Conservation (phyloP, 805 yeast genomes). For the Kuraishia floccosa region DNA sequence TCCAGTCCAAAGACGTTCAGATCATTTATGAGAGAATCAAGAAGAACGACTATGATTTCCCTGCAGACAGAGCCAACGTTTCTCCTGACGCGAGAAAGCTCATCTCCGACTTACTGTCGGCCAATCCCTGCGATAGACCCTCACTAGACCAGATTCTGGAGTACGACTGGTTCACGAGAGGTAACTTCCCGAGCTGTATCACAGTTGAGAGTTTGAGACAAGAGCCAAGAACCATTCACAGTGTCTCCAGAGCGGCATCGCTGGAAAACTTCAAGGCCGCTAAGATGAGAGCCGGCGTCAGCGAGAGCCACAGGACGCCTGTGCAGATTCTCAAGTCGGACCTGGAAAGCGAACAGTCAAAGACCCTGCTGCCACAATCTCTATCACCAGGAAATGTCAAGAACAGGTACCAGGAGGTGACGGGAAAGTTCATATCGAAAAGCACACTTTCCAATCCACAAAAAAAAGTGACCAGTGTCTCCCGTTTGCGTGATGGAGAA, state of each 20-base stretch:
- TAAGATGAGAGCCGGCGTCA: slow-evolving; percentile 50
- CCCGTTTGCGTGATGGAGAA: no score
- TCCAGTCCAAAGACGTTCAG: slow-evolving; percentile 91
- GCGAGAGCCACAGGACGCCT: slow-evolving; percentile 39
- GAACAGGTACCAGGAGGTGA: slow-evolving; percentile 70
- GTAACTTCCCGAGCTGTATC: slow-evolving; percentile 68
- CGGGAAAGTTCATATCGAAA: slow-evolving; percentile 9
- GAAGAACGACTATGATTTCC: slow-evolving; percentile 69
- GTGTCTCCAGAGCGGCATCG: slow-evolving; percentile 49
- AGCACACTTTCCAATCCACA: slow-evolving; percentile 11
- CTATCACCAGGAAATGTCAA: slow-evolving; percentile 89
- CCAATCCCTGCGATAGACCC: slow-evolving; percentile 78
- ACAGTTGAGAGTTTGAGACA: slow-evolving; percentile 51
- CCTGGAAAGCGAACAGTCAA: slow-evolving; percentile 56
- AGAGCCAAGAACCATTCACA: slow-evolving; percentile 45
- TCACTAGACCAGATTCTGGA: slow-evolving; percentile 65
- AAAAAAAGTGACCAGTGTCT: background rate
- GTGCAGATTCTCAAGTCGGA: slow-evolving; percentile 62
- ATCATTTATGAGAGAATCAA: slow-evolving; percentile 89
- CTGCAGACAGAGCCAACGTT: slow-evolving; percentile 42
- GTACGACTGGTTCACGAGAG: slow-evolving; percentile 73
- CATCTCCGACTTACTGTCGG: slow-evolving; percentile 60
- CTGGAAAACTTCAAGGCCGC: slow-evolving; percentile 55
- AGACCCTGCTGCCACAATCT: slow-evolving; percentile 71
- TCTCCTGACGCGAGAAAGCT: slow-evolving; percentile 65